Evolutionary conservation across 306 rosid genomes (phyloP), one percentile per base, ranked within the genome.

Genomic region (Datisca glomerata): DNA sequence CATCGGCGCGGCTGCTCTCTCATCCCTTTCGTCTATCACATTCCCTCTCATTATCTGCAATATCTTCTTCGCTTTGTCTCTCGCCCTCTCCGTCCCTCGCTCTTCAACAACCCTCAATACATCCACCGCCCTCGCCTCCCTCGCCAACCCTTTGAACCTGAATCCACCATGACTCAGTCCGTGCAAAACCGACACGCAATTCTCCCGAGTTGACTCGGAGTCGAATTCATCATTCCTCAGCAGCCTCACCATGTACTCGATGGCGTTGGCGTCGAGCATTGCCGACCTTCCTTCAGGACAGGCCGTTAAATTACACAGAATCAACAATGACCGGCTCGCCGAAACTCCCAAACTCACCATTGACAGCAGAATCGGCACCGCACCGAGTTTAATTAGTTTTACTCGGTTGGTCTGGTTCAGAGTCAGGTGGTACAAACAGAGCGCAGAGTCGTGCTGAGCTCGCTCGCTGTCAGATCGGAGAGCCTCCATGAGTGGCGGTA

Each of bases 121-220:
- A 56, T 91, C 96, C 29, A 57, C 74, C 17, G 83, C 94, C 24
- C 69, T 68, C 2, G 92, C 98, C 19, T 72, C 96, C 55, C 50
- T 91, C 2, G 98, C 98, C 68, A 91, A 24, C 29, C 86, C 98
- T 6, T 61, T 59, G 60, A 91, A 91, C 67, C 98, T 72, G 72
- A 80, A 53, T 28, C 86, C 77, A 4, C 96, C 74, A 8, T 80
- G 96, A 53, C 98, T 78, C 43, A 91, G 60, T 2, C 91, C 81
- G 15, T 56, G 69, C 45, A 91, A 44, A 1, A 94, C 86, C 1
- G 86, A 85, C 32, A 91, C 94, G 13, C 93, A 80, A 37, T 80
- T 77, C 71, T 91, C 98, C 59, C 86, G 81, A 15, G 76, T 73
- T 15, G 79, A 64, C 64, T 75, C 93, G 1, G 92, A 75, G 20